Evolutionary conservation across 108 stramenopile genomes (phyloP), one percentile per base, ranked within the genome.

Genomic region (Schizochytrium sp.): DNA sequence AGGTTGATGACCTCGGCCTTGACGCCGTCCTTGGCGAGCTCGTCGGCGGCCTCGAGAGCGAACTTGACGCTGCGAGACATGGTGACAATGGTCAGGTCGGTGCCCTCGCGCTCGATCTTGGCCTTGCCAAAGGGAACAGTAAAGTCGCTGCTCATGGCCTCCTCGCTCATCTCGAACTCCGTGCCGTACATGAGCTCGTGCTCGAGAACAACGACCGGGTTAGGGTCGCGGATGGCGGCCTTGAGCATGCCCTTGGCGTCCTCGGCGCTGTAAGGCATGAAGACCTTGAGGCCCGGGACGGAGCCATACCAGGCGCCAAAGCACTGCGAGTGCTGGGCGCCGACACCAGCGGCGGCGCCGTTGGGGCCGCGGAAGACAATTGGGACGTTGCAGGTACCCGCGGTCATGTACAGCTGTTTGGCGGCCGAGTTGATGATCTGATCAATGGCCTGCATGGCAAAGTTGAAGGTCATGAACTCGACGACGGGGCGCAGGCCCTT

Each of bases 381-480:
- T 8, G 98, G 98, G 87, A 96, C 96, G 34, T 97, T 94, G 91
- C 97, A 91, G 89, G 98, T 94, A 57, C 98, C 99, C 58, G 95
- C 98, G 72, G 93, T 94, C 99, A 99, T 99, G 95, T 99, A 99
- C 88, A 97, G 97, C 87, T 90, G 89, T 93, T 99, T 99, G 87
- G 99, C 99, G 14, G 98, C 98, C 45, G 95, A 95, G 89, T 98
- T 99, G 53, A 99, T 91, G 88, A 99, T 94, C 90, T 99, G 98
- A 94, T 99, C 99, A 90, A 99, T 98, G 45, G 99, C 99, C 91
- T 99, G 99, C 96, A 99, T 97, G 71, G 97, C 95, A 91, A 99
- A 99, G 93, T 99, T 99, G 92, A 96, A 97, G 28, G 99, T 99
- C 99, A 99, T 99, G 94, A 99, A 99, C 94, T 99, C 99, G 43